phyloP scores from a whole-genome alignment of 441 rosid species.

The Kokia cookei region DNA sequence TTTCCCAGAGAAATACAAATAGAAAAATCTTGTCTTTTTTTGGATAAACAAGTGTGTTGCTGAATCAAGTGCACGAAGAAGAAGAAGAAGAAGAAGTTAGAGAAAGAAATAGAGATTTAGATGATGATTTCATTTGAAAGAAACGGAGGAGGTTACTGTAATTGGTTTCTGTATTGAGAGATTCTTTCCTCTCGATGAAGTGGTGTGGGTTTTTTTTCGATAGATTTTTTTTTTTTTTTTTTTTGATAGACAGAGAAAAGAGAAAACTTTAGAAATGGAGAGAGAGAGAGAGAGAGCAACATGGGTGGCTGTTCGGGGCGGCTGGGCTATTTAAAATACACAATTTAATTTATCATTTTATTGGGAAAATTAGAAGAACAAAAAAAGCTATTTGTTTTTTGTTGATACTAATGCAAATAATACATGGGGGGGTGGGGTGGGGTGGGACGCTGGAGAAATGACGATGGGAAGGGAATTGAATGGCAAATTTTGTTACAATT shows the following conservation, averaged over 20 bases:
- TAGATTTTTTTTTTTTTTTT: conserved; percentile 5
- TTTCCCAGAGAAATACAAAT: neutral
- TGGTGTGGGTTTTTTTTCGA: neutral
- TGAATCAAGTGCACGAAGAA: neutral
- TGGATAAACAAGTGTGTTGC: neutral
- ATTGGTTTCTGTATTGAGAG: conserved; percentile 23
- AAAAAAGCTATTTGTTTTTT: neutral
- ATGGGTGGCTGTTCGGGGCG: conserved; percentile 79
- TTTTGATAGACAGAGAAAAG: conserved; percentile 27
- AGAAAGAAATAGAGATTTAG: neutral
- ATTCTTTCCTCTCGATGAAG: conserved; percentile 23
- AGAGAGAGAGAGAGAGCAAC: conserved; percentile 19
- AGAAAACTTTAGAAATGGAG: conserved; percentile 8
- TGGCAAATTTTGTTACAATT: neutral
- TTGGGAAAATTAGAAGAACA: neutral
- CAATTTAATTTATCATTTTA: neutral
- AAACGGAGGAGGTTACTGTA: conserved; percentile 5
- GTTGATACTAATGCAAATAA: neutral
- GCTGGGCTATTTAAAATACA: conserved; percentile 53
- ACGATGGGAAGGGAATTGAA: neutral
- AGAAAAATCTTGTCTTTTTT: neutral
- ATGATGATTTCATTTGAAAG: conserved; percentile 2
- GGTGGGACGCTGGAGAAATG: neutral
- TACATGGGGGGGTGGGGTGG: neutral
- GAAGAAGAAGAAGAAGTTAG: neutral